Base-by-base conservation (phyloP, 2,329 filamentous ascomycete species). In the Furcasterigmium furcatum region DNA sequence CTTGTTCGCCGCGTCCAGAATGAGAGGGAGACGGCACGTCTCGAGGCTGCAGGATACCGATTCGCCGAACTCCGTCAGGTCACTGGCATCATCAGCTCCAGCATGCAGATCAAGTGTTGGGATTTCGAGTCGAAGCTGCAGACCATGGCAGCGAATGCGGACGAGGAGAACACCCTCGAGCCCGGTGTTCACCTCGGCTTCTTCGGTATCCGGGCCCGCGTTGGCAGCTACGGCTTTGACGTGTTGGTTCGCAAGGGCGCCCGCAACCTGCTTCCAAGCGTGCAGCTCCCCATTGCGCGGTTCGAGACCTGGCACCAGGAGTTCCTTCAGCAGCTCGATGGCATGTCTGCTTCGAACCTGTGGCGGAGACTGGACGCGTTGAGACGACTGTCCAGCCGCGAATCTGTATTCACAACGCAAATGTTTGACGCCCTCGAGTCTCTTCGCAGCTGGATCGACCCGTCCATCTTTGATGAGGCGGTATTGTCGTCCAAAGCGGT, bases 41-140 rank as follows among this genome's bases (percentile, higher is more conserved):
- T 95, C 13, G 78, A 85, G 51, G 81, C 87, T 2, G 71, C 79
- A 10, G 90, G 91, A 1, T 95, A 84, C 62, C 80, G 87, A n/a
- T 95, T 95, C 56, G 87, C 87, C 3, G 76, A 80, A 27, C 67
- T 84, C 12, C 76, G 77, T 46, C 82, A 90, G 49, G 84, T 95
- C 22, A 76, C 80, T 12, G 74, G 79, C 16, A 79, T 81, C 35
- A 81, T 95, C 51, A 79, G 85, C 19, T 75, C 81, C 20, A 85
- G 80, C 51, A 85, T 95, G 74, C 87, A 92, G 57, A 83, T 95
- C 46, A 76, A 84, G 39, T 72, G 75, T 2, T 65, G 71, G 2
- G 77, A 81, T n/a, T 70, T 95, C 4, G 73, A 77, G 38, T 61
- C 65, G 6, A 80, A 83, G 46, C 68, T 95, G 12, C 67, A 71